These are phyloP conservation scores for Vitis hybrid DNA, from an alignment of 177 flowering plant genomes.

Conservation along the genomic window DNA sequence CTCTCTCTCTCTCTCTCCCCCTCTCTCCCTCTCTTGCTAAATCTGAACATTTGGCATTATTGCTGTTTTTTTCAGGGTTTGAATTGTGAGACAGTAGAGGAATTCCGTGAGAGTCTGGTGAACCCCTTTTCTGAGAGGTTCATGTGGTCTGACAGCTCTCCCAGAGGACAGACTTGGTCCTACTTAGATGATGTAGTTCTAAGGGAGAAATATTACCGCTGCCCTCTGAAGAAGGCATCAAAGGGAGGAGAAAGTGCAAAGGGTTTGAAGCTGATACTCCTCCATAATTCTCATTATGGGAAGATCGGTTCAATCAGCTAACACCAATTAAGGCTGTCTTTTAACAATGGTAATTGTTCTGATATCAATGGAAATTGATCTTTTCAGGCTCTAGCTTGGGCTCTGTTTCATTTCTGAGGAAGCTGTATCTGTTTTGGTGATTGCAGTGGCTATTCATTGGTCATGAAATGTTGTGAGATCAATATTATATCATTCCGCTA, in stretches of 20 bases:
- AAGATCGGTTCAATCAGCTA: slow-evolving; percentile 28
- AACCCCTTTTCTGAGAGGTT: slow-evolving; percentile 89
- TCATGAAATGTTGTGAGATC: neutral
- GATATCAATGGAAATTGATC: neutral
- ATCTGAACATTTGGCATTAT: neutral
- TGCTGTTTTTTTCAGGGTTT: slow-evolving; percentile 54
- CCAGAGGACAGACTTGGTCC: slow-evolving; percentile 90
- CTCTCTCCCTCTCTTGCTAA: neutral
- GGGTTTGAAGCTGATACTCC: slow-evolving; percentile 89
- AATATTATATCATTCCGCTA: neutral
- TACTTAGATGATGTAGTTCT: slow-evolving; percentile 55
- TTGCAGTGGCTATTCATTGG: neutral
- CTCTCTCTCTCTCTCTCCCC: no score
- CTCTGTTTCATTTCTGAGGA: neutral
- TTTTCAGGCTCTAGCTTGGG: neutral
- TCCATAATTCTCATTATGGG: slow-evolving; percentile 66
- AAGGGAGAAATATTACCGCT: slow-evolving; percentile 47
- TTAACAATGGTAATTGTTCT: neutral
- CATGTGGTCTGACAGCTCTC: slow-evolving; percentile 82
- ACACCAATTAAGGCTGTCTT: no score
- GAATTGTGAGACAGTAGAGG: slow-evolving; percentile 78
- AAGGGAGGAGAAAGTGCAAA: slow-evolving; percentile 55
- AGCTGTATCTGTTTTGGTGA: neutral
- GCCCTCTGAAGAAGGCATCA: slow-evolving; percentile 39
- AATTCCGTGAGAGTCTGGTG: slow-evolving; percentile 76